phyloP scores from a whole-genome alignment of 2,329 filamentous ascomycete genomes.

The Fonsecaea multimorphosa region DNA sequence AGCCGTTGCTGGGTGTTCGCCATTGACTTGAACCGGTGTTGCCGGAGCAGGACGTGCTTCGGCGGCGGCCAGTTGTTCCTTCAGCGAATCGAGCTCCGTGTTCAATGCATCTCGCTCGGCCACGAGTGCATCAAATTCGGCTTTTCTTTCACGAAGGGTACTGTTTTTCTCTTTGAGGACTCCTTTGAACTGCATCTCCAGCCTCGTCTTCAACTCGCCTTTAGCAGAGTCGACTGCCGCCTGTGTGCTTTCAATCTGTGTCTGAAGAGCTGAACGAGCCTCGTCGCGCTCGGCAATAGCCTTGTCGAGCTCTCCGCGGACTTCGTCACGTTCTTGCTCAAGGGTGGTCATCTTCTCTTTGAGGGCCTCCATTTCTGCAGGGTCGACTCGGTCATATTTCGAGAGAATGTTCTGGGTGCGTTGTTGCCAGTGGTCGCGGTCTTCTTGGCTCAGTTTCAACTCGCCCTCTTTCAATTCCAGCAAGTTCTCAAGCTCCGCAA shows the following conservation, averaged over 20 bases:
- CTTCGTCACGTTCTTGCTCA: slow-evolving; percentile 71
- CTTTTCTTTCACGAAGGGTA: slow-evolving; percentile 62
- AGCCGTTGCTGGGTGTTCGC: slow-evolving; percentile 58
- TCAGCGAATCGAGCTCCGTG: slow-evolving; percentile 67
- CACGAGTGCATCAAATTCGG: slow-evolving; percentile 54
- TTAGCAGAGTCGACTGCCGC: slow-evolving; percentile 56
- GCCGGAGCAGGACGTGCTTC: slow-evolving; percentile 50
- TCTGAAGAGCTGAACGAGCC: slow-evolving; percentile 50
- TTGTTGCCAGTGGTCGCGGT: slow-evolving; percentile 94
- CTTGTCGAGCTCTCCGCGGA: slow-evolving; percentile 58
- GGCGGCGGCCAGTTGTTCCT: slow-evolving; percentile 69
- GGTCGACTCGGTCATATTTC: slow-evolving; percentile 94
- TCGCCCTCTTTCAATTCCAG: slow-evolving; percentile 83
- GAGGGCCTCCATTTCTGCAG: slow-evolving; percentile 86
- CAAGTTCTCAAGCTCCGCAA: slow-evolving; percentile 82
- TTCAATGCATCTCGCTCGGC: slow-evolving; percentile 74
- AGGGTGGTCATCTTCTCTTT: slow-evolving; percentile 75
- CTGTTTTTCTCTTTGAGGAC: slow-evolving; percentile 68
- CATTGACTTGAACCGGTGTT: slow-evolving; percentile 39
- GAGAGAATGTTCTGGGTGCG: slow-evolving; percentile 93
- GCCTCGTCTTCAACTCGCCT: slow-evolving; percentile 56
- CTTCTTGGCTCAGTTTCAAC: slow-evolving; percentile 84
- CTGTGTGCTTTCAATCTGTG: slow-evolving; percentile 56
- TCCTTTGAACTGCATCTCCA: slow-evolving; percentile 60
- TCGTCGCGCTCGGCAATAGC: slow-evolving; percentile 59